phyloP scores from a whole-genome alignment of 2,329 filamentous ascomycete genomes.

The Phoma sp. region DNA sequence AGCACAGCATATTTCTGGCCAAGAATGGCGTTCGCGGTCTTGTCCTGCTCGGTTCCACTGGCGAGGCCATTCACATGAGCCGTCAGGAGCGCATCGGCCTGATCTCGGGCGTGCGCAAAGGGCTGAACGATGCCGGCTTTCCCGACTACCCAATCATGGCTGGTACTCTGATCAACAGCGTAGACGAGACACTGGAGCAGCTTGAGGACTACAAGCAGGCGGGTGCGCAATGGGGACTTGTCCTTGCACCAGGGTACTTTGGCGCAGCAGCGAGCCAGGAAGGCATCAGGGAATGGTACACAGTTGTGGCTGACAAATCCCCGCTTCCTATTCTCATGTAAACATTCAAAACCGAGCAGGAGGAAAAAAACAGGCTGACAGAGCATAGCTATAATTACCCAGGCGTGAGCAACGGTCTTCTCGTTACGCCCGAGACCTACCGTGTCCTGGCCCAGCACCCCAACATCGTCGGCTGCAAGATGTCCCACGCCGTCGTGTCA shows the following conservation, averaged over 20 bases:
- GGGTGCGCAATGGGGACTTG: constrained; percentile 68
- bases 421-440: constrained; percentile 65
- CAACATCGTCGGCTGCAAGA: constrained; percentile 74
- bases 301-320: constrained; percentile 65
- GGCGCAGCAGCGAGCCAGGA: constrained; percentile 65
- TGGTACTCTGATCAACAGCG: constrained; percentile 67
- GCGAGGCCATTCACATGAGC: constrained; percentile 69
- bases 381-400: constrained; percentile 68
- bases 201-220: constrained; percentile 63
- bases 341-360: constrained; percentile 27
- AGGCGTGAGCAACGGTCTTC: constrained; percentile 71
- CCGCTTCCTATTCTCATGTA: constrained; percentile 68
- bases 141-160: constrained; percentile 67
- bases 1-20: constrained; percentile 67
- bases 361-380: constrained; percentile 16
- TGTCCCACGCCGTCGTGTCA: constrained; percentile 73
- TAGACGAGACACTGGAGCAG: constrained; percentile 68
- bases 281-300: constrained; percentile 68
- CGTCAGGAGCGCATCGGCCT: constrained; percentile 64
- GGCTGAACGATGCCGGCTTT: constrained; percentile 64
- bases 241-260: constrained; percentile 72
- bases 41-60: constrained; percentile 69
- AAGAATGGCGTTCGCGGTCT: constrained; percentile 67
- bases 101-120: constrained; percentile 63
- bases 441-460: constrained; percentile 66